Evolutionary conservation across 805 yeast species (phyloP), one percentile per base, ranked within the genome.

Genomic region (Candida nonsorbophila): DNA sequence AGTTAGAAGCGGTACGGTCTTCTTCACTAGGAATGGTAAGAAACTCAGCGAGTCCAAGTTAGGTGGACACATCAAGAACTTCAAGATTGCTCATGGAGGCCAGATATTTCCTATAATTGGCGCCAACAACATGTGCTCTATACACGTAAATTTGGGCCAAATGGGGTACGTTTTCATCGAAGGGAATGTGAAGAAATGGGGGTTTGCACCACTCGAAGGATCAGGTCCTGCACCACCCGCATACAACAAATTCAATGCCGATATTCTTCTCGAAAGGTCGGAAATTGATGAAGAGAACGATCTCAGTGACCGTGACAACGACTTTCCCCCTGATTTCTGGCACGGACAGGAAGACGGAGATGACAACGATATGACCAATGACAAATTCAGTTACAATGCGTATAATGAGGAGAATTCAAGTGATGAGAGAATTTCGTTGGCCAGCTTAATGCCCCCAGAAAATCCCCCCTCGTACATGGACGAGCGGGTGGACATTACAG

Each of bases 151-250:
- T 47, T 58, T 92, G 32, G 98, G 98, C 12, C 90, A 84, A 44
- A 68, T 77, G 33, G 97, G 96, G 2, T 87, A 74, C 57, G 96
- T 88, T 2, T 86, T 73, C 49, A 84, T 88, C 27, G 96, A 88
- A 50, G 96, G 85, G 2, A 86, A 87, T 49, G 95, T 88, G 21
- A 87, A 87, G 51, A 86, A 84, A 51, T 87, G 96, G 96, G 95
- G 95, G 5, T 80, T 82, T 45, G 95, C 94, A n/a, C 90, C 92
- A 3, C 68, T 81, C 22, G 84, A 80, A 41, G 98, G 97, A 1
- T 73, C 70, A 27, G 81, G 87, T 34, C 81, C 94, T 3, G 94
- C 97, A 4, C 95, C 97, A 3, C 98, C 98, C 1, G 80, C 92
- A 7, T 90, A 90, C 56, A 84, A 84, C 27, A 75, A 79, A 33